These are phyloP conservation scores for Fusarium kyushuense DNA, from an alignment of 2,329 filamentous ascomycete species.

Conservation along the genomic window DNA sequence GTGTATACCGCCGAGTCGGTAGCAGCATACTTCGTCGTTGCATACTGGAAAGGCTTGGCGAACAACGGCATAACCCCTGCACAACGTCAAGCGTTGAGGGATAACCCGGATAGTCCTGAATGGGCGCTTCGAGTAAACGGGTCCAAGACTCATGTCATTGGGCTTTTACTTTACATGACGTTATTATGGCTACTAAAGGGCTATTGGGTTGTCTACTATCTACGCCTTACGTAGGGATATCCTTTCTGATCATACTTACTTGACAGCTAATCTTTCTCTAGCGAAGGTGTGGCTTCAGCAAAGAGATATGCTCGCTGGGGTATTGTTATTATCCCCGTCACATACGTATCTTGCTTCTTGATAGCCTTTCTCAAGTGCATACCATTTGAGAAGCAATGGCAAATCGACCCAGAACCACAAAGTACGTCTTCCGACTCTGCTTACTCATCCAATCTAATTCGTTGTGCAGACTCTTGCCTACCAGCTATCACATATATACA, in stretches of 20 bases:
- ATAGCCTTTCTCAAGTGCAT: conserved; percentile 1
- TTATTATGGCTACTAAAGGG: not conserved
- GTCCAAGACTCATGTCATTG: not conserved
- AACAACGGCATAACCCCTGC: not conserved
- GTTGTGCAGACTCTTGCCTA: not conserved
- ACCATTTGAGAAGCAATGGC: conserved; percentile 5
- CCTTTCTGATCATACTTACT: too few relatives aligned
- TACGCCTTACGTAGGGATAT: not conserved
- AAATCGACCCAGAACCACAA: not conserved
- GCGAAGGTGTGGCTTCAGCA: not conserved
- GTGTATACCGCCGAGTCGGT: not conserved
- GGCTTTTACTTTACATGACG: not conserved
- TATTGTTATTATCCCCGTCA: not conserved
- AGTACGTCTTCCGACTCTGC: not conserved
- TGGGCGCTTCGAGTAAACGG: not conserved
- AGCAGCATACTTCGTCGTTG: conserved; percentile 3
- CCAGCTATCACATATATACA: not conserved
- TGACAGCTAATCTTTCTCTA: not conserved
- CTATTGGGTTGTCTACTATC: conserved; percentile 3
- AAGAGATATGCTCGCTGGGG: conserved; percentile 6
- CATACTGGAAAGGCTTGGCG: not conserved
- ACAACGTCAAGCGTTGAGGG: not conserved
- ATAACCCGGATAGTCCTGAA: not conserved
- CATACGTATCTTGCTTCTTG: not conserved
- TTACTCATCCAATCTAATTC: not conserved